phyloP scores from a whole-genome alignment of 2,329 filamentous ascomycete genomes.

The Chaetomium globosum region DNA sequence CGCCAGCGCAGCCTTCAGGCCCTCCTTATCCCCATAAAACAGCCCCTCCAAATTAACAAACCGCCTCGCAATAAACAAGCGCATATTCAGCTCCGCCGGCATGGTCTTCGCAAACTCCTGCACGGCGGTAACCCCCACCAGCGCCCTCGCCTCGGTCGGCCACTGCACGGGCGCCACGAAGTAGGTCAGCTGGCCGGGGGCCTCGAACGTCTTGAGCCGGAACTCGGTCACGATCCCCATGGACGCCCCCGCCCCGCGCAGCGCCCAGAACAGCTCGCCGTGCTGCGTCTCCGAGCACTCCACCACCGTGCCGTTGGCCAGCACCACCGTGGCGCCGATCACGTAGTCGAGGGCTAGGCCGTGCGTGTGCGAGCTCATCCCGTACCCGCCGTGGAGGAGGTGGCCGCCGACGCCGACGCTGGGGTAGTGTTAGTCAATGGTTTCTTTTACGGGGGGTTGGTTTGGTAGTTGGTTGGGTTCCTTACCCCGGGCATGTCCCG shows the following conservation, averaged over 20 bases:
- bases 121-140: conserved; percentile 38
- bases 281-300: conserved; percentile 43
- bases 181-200: conserved; percentile 41
- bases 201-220: conserved; percentile 46
- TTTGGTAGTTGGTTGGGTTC: not conserved
- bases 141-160: conserved; percentile 37
- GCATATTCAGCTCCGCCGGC: conserved; percentile 49
- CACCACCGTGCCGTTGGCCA: conserved; percentile 45
- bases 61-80: conserved; percentile 43
- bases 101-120: conserved; percentile 42
- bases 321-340: conserved; percentile 43
- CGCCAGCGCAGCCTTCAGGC: conserved; percentile 40
- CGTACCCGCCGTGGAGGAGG: conserved; percentile 47
- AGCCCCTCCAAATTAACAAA: conserved; percentile 46
- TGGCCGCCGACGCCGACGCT: conserved; percentile 48
- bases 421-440: not conserved
- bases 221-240: conserved; percentile 48
- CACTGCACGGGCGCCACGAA: conserved; percentile 40
- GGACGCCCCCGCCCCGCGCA: conserved; percentile 47
- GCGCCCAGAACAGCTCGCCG: conserved; percentile 48
- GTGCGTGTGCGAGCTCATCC: conserved; percentile 44
- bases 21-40: conserved; percentile 44
- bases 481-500: conserved; percentile 57
- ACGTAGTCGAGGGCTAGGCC: conserved; percentile 45
- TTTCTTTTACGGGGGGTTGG: not conserved